phyloP scores from a whole-genome alignment of 768 basidiomycete species.

The Xanthoconium stramineum region DNA sequence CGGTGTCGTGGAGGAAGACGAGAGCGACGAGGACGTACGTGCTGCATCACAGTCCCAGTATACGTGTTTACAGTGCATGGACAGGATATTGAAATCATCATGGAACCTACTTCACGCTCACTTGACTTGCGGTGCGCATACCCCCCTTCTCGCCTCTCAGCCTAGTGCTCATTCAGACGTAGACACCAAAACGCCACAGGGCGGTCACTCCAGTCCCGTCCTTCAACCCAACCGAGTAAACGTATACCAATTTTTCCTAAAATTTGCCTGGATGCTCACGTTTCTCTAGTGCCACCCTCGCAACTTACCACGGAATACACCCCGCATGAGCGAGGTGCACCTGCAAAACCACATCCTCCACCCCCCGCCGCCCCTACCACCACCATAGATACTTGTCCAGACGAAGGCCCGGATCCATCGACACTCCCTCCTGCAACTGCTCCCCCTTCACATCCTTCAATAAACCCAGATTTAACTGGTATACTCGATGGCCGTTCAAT shows the following conservation, averaged over 20 bases:
- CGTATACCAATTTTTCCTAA: slow-evolving; percentile 10
- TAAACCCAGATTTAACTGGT: slow-evolving; percentile 67
- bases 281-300: slow-evolving; percentile 38
- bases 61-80: slow-evolving; percentile 4
- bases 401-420: slow-evolving; percentile 60
- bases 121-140: slow-evolving; percentile 66
- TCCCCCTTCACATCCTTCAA: slow-evolving; percentile 74
- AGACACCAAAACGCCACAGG: slow-evolving; percentile 37
- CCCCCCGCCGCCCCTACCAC: slow-evolving; percentile 21
- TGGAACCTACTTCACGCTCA: slow-evolving; percentile 72
- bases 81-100: slow-evolving; percentile 88
- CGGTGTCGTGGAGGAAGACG: slow-evolving; percentile 40
- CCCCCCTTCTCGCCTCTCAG: background rate
- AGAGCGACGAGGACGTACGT: slow-evolving; percentile 48
- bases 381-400: slow-evolving; percentile 20
- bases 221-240: slow-evolving; percentile 33
- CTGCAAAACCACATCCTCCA: slow-evolving; percentile 25
- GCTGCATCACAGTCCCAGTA: background rate
- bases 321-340: slow-evolving; percentile 61
- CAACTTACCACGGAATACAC: slow-evolving; percentile 83
- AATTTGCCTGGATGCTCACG: slow-evolving; percentile 5
- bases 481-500: slow-evolving; percentile 74
- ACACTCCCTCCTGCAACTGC: slow-evolving; percentile 65
- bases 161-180: background rate
- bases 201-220: slow-evolving; percentile 30